Conservation (phyloP, 805 yeast genomes). For the Torulaspora quercuum region DNA sequence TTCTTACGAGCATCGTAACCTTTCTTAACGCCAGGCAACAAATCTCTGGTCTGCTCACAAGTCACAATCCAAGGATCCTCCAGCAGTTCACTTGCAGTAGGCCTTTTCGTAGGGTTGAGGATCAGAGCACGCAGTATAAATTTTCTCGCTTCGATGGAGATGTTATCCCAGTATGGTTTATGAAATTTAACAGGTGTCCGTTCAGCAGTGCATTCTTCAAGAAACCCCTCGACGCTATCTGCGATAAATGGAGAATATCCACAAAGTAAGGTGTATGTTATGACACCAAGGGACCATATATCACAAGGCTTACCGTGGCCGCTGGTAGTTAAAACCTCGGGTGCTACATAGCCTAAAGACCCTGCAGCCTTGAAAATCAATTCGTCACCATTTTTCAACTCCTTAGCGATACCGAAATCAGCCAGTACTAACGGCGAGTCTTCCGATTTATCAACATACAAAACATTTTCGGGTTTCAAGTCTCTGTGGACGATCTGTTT, state of each 20-base stretch:
- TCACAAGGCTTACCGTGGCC: constrained; percentile 97
- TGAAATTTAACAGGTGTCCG: constrained; percentile 80
- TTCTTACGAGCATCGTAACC: constrained; percentile 81
- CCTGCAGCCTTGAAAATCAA: constrained; percentile 75
- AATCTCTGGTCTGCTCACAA: constrained; percentile 52
- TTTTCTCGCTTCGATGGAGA: constrained; percentile 74
- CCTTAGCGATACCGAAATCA: constrained; percentile 93
- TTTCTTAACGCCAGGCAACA: constrained; percentile 75
- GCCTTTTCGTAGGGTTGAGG: constrained; percentile 62
- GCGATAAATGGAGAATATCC: constrained; percentile 92
- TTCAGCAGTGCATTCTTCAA: constrained; percentile 68
- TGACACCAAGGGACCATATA: constrained; percentile 93
- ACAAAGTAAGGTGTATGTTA: constrained; percentile 81
- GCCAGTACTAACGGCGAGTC: constrained; percentile 80
- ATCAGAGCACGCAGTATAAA: constrained; percentile 72
- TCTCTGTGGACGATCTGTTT: constrained; percentile 87
- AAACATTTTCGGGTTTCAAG: constrained; percentile 88
- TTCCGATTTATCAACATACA: constrained; percentile 57
- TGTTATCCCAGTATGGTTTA: constrained; percentile 77
- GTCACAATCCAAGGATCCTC: constrained; percentile 72
- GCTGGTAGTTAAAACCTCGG: constrained; percentile 74
- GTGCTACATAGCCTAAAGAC: constrained; percentile 95
- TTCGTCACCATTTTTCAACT: constrained; percentile 56
- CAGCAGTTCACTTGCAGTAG: constrained; percentile 62
- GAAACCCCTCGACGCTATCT: constrained; percentile 75